A percentile compares a stretch with the other conserved stretches of the same genome.
Evolutionary conservation across 257 asterid species (phyloP).

Genomic region (Mentha longifolia): DNA sequence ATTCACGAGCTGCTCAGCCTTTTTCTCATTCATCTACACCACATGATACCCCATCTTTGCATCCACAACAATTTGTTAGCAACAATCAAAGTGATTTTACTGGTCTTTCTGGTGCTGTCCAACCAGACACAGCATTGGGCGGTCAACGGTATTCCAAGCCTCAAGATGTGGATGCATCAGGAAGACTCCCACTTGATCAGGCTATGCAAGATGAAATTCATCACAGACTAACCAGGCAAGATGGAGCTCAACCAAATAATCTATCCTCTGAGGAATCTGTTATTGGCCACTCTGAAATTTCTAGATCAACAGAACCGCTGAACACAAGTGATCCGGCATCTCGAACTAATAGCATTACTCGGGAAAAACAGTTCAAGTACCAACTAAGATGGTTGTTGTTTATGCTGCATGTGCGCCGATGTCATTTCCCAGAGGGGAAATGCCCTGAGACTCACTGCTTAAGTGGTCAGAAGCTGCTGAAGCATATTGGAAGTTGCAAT

Average conservation of each 20-base stretch:
- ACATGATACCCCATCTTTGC: conserved; percentile 50
- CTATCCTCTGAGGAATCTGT: conserved; percentile 70
- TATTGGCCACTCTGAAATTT: conserved; percentile 54
- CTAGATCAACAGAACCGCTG: conserved; percentile 55
- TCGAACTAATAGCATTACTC: conserved; percentile 52
- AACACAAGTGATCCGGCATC: conserved; percentile 42
- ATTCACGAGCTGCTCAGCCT: conserved; percentile 57
- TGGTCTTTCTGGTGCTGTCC: conserved; percentile 54
- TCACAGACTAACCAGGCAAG: conserved; percentile 61
- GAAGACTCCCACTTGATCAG: conserved; percentile 49
- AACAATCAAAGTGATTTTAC: conserved; percentile 58
- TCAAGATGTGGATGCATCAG: conserved; percentile 54
- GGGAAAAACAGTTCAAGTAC: conserved; percentile 63
- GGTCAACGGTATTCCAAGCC: conserved; percentile 62
- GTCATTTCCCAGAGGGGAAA: conserved; percentile 84
- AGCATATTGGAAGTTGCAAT: conserved; percentile 68
- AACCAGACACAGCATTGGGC: conserved; percentile 50
- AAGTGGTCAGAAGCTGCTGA: conserved; percentile 65
- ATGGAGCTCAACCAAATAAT: conserved; percentile 70
- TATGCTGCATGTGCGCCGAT: conserved; percentile 85
- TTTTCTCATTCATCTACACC: conserved; percentile 50
- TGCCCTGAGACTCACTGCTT: conserved; percentile 71
- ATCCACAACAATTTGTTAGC: conserved; percentile 56
- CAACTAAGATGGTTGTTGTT: conserved; percentile 88
- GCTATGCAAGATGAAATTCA: conserved; percentile 57